Percentiles rank a stretch among this genome's conserved stretches.
phyloP scores from a whole-genome alignment of 148 eudicot species.

The Suaeda aralocaspica region DNA sequence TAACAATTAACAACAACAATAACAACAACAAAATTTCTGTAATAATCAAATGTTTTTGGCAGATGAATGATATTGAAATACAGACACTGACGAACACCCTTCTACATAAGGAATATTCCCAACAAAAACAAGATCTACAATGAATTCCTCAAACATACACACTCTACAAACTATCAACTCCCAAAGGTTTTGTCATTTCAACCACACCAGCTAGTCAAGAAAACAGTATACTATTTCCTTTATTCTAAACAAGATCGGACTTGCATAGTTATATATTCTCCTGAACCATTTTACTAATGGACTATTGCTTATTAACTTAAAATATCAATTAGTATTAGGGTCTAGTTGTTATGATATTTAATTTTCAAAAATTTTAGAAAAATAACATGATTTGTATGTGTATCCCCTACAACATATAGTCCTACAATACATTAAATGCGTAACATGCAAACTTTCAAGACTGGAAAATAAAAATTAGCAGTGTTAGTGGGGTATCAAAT shows the following conservation, averaged over 20 bases:
- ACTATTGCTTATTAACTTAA: background rate
- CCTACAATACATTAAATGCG: background rate
- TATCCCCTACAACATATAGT: too few relatives aligned
- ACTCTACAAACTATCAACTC: background rate
- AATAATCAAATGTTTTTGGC: background rate
- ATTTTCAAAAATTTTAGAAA: background rate
- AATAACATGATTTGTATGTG: background rate
- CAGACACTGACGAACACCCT: background rate
- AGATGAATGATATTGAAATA: background rate
- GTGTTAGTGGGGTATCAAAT: too few relatives aligned
- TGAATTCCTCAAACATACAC: background rate
- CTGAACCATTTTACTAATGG: background rate
- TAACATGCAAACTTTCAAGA: background rate
- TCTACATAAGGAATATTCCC: constrained; percentile 6
- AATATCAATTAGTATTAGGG: background rate
- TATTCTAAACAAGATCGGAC: background rate
- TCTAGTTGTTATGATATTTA: background rate
- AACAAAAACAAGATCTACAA: background rate
- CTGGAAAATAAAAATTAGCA: background rate
- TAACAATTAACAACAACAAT: background rate
- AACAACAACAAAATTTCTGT: too few relatives aligned
- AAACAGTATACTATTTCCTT: background rate
- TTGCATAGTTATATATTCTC: too few relatives aligned
- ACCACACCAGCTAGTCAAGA: background rate
- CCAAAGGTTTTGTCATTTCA: background rate